phyloP scores from a whole-genome alignment of 192 early-diverging fungal species.

The Paraglomus brasilianum region DNA sequence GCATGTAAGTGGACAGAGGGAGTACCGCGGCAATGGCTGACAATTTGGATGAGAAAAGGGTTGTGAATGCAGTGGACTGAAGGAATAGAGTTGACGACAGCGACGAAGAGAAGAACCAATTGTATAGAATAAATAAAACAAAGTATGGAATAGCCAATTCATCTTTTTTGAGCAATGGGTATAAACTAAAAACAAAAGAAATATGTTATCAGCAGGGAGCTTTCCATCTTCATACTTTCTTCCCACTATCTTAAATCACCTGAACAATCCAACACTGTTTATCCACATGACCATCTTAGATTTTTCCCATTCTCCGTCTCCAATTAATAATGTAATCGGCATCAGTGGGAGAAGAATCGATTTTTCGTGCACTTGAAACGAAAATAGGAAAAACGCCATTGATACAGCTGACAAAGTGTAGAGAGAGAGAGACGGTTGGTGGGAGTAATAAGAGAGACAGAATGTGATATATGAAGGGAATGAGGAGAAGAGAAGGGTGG shows the following conservation, averaged over 20 bases:
- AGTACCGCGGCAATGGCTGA: constrained; percentile 34
- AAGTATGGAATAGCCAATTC: constrained; percentile 69
- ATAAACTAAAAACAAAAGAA: constrained; percentile 62
- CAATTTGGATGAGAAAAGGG: constrained; percentile 13
- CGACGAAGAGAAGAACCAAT: constrained; percentile 49
- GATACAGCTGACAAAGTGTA: constrained; percentile 62
- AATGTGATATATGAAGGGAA: constrained; percentile 61
- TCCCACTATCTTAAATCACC: constrained; percentile 49
- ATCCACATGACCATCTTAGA: constrained; percentile 52
- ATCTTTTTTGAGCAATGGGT: constrained; percentile 81
- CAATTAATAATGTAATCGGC: constrained; percentile 71
- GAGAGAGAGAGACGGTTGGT: too few species aligned
- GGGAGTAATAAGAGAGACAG: too few species aligned
- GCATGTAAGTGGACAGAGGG: constrained; percentile 33
- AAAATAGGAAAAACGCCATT: constrained; percentile 92
- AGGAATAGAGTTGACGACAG: neutral
- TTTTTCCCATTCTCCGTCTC: constrained; percentile 55
- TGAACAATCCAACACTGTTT: constrained; percentile 79
- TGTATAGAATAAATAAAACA: constrained; percentile 72
- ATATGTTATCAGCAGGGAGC: too few species aligned
- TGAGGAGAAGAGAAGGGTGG: constrained; percentile 63
- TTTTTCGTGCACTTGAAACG: constrained; percentile 99
- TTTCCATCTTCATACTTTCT: too few species aligned
- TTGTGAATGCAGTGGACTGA: neutral
- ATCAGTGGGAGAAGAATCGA: constrained; percentile 85